A percentile compares a stretch with the other conserved stretches of the same genome.
These are phyloP conservation scores for Helichrysum umbraculigerum DNA, from an alignment of 129 eudicot genomes.

Conservation along the genomic window DNA sequence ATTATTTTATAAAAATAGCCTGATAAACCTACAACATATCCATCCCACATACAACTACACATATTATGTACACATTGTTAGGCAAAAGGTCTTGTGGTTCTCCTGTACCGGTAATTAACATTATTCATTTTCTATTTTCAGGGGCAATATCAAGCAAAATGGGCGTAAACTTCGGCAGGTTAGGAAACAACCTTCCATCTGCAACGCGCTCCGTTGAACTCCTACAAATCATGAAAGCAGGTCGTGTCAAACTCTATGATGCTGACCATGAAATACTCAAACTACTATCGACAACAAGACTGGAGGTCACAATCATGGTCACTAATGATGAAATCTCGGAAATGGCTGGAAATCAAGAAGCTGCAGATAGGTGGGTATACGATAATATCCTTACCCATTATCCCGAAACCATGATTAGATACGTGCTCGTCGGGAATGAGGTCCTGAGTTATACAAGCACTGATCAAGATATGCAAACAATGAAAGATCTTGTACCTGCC, in stretches of 20 bases:
- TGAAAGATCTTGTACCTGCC: constrained; percentile 66
- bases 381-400: constrained; percentile 54
- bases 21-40: too few species aligned
- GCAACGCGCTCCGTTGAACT: constrained; percentile 50
- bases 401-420: constrained; percentile 59
- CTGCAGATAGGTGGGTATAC: constrained; percentile 62
- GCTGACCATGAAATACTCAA: constrained; percentile 58
- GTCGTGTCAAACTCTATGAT: constrained; percentile 58
- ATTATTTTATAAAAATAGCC: too few species aligned
- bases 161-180: constrained; percentile 65
- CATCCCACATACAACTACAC: too few species aligned
- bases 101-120: not conserved
- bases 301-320: constrained; percentile 69
- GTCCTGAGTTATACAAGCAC: constrained; percentile 45
- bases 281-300: constrained; percentile 47
- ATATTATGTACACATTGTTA: too few species aligned
- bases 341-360: constrained; percentile 48
- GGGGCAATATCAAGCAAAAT: constrained; percentile 43
- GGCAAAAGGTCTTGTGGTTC: not conserved
- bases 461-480: constrained; percentile 28
- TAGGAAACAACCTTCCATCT: constrained; percentile 64
- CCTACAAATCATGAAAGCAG: constrained; percentile 46
- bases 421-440: constrained; percentile 65
- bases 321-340: constrained; percentile 50
- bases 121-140: constrained; percentile 3